Percentiles rank a stretch among this genome's conserved stretches.
Evolutionary conservation across 2,329 filamentous ascomycete species (phyloP).

Genomic region (Colletotrichum magnum): DNA sequence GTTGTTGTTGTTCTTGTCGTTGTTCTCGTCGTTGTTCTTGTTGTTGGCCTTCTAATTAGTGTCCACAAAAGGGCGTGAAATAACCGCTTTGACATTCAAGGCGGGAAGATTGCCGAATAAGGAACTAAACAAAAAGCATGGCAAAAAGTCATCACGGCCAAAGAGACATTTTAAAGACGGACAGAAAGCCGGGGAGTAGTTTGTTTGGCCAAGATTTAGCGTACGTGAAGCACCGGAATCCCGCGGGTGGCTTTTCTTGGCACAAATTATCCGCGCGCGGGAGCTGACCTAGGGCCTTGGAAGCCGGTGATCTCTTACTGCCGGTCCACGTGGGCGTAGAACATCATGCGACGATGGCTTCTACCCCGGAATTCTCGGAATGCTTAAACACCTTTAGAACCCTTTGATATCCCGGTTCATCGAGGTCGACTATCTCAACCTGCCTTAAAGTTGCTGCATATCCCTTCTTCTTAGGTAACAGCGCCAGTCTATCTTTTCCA

Average conservation of each 20-base stretch:
- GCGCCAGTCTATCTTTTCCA: too few species aligned
- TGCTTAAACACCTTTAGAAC: background rate
- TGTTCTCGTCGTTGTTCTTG: too few species aligned
- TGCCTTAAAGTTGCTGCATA: background rate
- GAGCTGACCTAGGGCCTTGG: background rate
- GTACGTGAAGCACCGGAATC: background rate
- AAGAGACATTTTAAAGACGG: background rate
- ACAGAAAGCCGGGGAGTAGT: background rate
- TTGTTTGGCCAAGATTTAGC: background rate
- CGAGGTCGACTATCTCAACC: background rate
- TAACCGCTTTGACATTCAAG: too few species aligned
- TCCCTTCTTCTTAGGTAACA: background rate
- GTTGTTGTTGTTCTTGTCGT: too few species aligned
- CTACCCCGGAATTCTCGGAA: background rate
- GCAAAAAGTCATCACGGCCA: too few species aligned
- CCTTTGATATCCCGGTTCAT: background rate
- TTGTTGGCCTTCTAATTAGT: too few species aligned
- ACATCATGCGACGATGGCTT: background rate
- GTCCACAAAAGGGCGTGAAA: too few species aligned
- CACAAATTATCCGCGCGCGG: background rate
- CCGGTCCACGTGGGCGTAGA: background rate
- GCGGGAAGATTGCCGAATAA: too few species aligned
- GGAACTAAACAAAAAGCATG: too few species aligned
- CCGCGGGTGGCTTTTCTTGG: background rate
- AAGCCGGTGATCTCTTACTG: background rate